Evolutionary conservation across 495 filamentous ascomycete species (phyloP).

Genomic region (Penicillium coprophilum): DNA sequence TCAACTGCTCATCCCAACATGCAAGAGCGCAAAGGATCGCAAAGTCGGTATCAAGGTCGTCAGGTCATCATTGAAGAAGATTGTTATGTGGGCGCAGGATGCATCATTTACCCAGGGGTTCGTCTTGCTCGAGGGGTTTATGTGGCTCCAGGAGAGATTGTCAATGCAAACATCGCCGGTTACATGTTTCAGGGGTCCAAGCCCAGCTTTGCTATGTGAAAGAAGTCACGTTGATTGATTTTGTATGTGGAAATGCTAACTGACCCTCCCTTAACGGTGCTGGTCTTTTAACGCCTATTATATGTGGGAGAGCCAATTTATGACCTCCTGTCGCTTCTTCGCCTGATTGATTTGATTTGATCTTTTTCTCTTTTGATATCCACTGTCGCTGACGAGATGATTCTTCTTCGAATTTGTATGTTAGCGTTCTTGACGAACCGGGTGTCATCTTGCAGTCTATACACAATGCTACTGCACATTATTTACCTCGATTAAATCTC

Average conservation of each 20-base stretch:
- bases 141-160: slow-evolving; percentile 49
- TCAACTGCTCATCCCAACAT: slow-evolving; percentile 75
- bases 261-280: not conserved
- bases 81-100: slow-evolving; percentile 83
- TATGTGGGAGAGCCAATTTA: not conserved
- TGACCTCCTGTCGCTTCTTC: slow-evolving; percentile 1
- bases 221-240: slow-evolving; percentile 11
- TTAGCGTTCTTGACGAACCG: not conserved
- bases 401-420: not conserved
- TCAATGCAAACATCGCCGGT: slow-evolving; percentile 44
- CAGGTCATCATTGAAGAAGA: slow-evolving; percentile 82
- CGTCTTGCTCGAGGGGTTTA: slow-evolving; percentile 43
- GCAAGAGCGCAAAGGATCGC: slow-evolving; percentile 69
- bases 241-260: not conserved
- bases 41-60: slow-evolving; percentile 69
- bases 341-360: not conserved
- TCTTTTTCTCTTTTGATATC: slow-evolving; percentile 10
- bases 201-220: slow-evolving; percentile 44
- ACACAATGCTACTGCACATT: not conserved
- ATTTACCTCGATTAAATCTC: not conserved
- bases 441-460: slow-evolving; percentile 3
- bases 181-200: slow-evolving; percentile 49
- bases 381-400: slow-evolving; percentile 5
- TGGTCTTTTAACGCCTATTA: not conserved
- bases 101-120: slow-evolving; percentile 70